Evolutionary conservation across 1,284 basidiomycete genomes (phyloP), one percentile per base, ranked within the genome.

Genomic region (Jaminaea rosea): DNA sequence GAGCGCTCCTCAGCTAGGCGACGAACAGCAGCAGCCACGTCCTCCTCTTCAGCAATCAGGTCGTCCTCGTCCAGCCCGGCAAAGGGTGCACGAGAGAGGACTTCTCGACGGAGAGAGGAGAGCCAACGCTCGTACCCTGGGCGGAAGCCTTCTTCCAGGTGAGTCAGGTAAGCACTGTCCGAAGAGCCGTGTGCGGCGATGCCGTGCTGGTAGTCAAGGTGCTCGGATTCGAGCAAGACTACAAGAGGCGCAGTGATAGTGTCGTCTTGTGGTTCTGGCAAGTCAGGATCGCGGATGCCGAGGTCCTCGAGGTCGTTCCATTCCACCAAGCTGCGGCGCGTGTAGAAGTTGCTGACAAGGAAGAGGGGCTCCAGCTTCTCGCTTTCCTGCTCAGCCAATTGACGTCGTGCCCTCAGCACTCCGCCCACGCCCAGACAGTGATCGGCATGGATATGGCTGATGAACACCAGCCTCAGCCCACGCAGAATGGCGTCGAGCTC

Each of bases 371-470:
- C 36, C 13, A 49, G 21, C 1, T 58, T 56, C 26, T 46, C 34
- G 17, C 48, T 53, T 9, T 41, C 28, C 53, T 91, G 88, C 75
- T 79, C 77, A 46, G 80, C 79, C n/a, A n/a, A n/a, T n/a, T n/a
- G n/a, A n/a, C n/a, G n/a, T 50, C 93, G 80, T 76, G 85, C 83
- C 0, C 81, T 77, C 10, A 97, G 78, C 13, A 97, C 75, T 47
- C 83, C 81, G 0, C 83, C 79, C 26, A 93, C 73, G 1, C 93
- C 93, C 45, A 86, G 81, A 70, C 96, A 92, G 73, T 97, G 92
- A 71, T 97, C 93, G 0, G 82, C 92, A 68, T 96, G 92, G 65
- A 87, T 81, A 72, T 97, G 93, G 60, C 86, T 90, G 60, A 94
- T 79, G 73, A 85, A 96, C 26, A 97, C 80, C 67, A 88, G 82